These are phyloP conservation scores for Phyllostachys edulis DNA, from an alignment of 176 grass and related monocot species.

Conservation along the genomic window DNA sequence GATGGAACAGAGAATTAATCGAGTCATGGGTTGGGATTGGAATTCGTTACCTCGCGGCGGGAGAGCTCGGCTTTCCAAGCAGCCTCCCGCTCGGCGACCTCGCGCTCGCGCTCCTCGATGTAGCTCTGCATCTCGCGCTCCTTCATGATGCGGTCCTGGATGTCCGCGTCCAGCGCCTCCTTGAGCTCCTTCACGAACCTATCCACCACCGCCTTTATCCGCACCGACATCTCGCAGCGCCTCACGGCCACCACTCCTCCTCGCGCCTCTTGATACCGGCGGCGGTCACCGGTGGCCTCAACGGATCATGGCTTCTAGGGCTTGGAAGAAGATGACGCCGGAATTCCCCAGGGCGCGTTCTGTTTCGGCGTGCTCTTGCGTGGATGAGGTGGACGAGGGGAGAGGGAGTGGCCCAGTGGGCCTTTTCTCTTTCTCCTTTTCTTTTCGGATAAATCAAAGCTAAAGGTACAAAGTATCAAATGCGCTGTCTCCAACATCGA, in stretches of 20 bases:
- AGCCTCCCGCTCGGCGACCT: slow-evolving; percentile 94
- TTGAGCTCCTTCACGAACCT: slow-evolving; percentile 90
- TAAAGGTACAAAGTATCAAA: too few relatives aligned
- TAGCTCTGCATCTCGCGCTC: slow-evolving; percentile 99
- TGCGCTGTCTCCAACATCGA: too few relatives aligned
- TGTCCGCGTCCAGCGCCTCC: slow-evolving; percentile 94
- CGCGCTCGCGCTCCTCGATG: slow-evolving; percentile 94
- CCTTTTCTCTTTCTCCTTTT: slow-evolving; percentile 3
- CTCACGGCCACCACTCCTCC: not conserved
- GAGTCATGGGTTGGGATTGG: not conserved
- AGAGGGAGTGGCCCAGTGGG: slow-evolving; percentile 27
- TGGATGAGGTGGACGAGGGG: not conserved
- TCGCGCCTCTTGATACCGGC: not conserved
- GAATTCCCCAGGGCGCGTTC: slow-evolving; percentile 2
- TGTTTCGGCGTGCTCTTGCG: not conserved
- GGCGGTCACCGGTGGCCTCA: slow-evolving; percentile 11
- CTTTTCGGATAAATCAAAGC: too few relatives aligned
- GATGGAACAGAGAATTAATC: not conserved
- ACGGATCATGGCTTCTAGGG: slow-evolving; percentile 3
- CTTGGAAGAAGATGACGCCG: not conserved
- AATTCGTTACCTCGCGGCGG: slow-evolving; percentile 69
- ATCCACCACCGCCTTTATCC: slow-evolving; percentile 96
- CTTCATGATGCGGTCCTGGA: slow-evolving; percentile 97
- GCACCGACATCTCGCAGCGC: slow-evolving; percentile 53
- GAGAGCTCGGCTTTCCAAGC: slow-evolving; percentile 97